A percentile compares a stretch with the other conserved stretches of the same genome.
Evolutionary conservation across 495 filamentous ascomycete genomes (phyloP).

Genomic region (Trichoderma parareesei): DNA sequence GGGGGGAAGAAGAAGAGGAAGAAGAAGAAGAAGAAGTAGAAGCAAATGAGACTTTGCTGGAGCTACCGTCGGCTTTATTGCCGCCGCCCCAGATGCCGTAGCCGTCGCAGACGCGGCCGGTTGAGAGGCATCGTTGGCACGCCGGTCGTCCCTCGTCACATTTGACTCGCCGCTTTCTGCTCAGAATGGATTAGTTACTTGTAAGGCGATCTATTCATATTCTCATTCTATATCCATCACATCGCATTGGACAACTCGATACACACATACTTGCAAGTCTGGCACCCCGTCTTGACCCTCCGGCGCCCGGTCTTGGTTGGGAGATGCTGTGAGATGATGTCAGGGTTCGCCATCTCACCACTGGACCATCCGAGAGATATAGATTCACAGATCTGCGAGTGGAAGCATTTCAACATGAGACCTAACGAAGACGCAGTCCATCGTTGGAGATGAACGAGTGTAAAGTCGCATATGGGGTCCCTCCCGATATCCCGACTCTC

Average conservation of each 20-base stretch:
- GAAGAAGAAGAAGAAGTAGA: no score
- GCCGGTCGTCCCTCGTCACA: conserved; percentile 49
- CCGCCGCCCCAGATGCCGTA: conserved; percentile 48
- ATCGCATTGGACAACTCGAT: not conserved
- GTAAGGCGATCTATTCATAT: no score
- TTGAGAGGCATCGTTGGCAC: conserved; percentile 45
- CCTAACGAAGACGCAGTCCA: no score
- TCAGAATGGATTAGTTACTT: not conserved
- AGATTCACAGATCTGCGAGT: no score
- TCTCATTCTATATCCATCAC: not conserved
- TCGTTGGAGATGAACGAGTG: not conserved
- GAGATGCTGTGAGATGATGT: conserved; percentile 2
- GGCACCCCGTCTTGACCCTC: conserved; percentile 43
- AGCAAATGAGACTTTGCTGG: conserved; percentile 5
- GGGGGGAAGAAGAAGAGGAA: conserved; percentile 5
- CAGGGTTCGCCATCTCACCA: not conserved
- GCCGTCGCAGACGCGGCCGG: conserved; percentile 50
- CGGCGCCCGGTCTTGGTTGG: not conserved
- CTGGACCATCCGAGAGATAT: no score
- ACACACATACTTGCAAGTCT: conserved; percentile 44
- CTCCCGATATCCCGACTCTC: not conserved
- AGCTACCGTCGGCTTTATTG: conserved; percentile 23
- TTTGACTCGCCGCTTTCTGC: conserved; percentile 43
- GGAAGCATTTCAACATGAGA: no score
- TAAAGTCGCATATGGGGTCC: not conserved